Conservation (phyloP, 805 yeast species). For the Tetrapisispora pingtungensis region DNA sequence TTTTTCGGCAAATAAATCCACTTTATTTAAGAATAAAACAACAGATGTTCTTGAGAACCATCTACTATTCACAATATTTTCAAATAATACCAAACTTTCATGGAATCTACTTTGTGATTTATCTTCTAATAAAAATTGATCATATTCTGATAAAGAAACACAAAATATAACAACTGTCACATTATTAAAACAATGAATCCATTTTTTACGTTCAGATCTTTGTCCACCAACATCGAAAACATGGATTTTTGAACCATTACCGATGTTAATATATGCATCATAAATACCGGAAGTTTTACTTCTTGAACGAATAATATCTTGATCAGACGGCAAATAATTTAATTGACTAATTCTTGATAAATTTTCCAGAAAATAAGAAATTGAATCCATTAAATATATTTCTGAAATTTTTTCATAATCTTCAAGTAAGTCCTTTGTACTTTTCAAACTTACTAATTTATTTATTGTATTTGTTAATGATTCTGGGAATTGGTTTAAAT, state of each 20-base stretch:
- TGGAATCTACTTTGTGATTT: slow-evolving; percentile 65
- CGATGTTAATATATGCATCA: slow-evolving; percentile 71
- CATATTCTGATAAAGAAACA: slow-evolving; percentile 85
- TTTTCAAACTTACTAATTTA: slow-evolving; percentile 46
- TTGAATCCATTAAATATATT: slow-evolving; percentile 80
- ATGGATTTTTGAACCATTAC: slow-evolving; percentile 47
- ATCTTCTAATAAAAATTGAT: slow-evolving; percentile 74
- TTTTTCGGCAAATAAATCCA: slow-evolving; percentile 83
- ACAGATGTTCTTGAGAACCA: slow-evolving; percentile 88
- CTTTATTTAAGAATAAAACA: slow-evolving; percentile 78
- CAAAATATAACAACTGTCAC: slow-evolving; percentile 85
- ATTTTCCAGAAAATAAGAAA: slow-evolving; percentile 64
- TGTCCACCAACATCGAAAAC: slow-evolving; percentile 92
- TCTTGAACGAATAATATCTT: slow-evolving; percentile 78
- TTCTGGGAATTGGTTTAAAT: slow-evolving; percentile 33
- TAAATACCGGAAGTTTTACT: slow-evolving; percentile 89
- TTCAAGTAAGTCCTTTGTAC: slow-evolving; percentile 47
- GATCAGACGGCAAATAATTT: slow-evolving; percentile 59
- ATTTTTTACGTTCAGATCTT: slow-evolving; percentile 87
- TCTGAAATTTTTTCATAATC: slow-evolving; percentile 44
- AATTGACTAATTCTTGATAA: slow-evolving; percentile 40
- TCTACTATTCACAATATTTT: slow-evolving; percentile 81
- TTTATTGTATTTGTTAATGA: slow-evolving; percentile 20
- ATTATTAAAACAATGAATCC: slow-evolving; percentile 95
- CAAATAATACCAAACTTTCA: slow-evolving; percentile 75